These are phyloP conservation scores for Sphaerulina vaccinii DNA, from an alignment of 2,329 filamentous ascomycete genomes.

Conservation along the genomic window DNA sequence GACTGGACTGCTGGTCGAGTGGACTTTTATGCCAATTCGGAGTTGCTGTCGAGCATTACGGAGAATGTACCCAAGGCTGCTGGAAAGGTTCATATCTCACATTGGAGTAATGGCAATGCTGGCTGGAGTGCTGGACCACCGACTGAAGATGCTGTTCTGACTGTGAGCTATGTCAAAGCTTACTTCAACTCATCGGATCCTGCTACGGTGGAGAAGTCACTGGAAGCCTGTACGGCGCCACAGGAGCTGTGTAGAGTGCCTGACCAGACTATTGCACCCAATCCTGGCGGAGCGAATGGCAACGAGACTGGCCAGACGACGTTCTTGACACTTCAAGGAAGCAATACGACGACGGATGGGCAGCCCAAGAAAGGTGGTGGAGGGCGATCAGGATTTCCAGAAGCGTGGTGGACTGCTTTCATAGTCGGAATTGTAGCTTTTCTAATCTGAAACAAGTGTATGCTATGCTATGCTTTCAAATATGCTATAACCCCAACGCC, in stretches of 20 bases:
- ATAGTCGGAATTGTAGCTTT: not conserved
- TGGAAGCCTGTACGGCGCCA: not conserved
- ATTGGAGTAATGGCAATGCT: slow-evolving; percentile 74
- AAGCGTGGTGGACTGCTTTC: slow-evolving; percentile 5
- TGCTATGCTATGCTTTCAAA: not conserved
- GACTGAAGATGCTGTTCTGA: slow-evolving; percentile 58
- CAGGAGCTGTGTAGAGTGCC: slow-evolving; percentile 22
- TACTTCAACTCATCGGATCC: slow-evolving; percentile 68
- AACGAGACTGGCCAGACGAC: slow-evolving; percentile 21
- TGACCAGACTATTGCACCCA: slow-evolving; percentile 21
- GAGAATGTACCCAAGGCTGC: slow-evolving; percentile 51
- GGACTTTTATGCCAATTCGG: slow-evolving; percentile 67
- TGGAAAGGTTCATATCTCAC: slow-evolving; percentile 69
- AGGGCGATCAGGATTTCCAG: not conserved
- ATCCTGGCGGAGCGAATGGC: slow-evolving; percentile 13
- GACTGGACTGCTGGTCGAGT: slow-evolving; percentile 66
- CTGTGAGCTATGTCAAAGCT: slow-evolving; percentile 69
- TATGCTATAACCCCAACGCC: not conserved
- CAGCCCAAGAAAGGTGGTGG: not conserved
- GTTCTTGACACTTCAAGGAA: slow-evolving; percentile 16
- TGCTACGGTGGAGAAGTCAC: not conserved
- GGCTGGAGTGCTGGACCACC: slow-evolving; percentile 73
- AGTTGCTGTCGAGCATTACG: slow-evolving; percentile 56
- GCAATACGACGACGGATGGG: not conserved
- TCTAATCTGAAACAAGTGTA: not conserved